phyloP scores from a whole-genome alignment of 2,329 filamentous ascomycete species.

The Aschersonia sp. region DNA sequence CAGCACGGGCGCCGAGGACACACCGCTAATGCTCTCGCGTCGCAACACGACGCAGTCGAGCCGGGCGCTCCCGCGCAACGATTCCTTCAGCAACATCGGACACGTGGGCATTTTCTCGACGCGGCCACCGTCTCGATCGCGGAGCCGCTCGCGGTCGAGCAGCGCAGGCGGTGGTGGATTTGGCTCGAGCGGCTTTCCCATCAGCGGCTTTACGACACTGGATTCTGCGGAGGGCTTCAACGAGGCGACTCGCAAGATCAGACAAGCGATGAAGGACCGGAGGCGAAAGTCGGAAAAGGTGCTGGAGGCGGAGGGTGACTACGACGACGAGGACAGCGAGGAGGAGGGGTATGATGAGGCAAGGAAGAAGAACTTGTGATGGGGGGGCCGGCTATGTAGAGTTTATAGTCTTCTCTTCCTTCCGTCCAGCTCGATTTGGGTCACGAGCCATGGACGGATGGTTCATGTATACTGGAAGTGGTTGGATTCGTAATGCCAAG shows the following conservation, averaged over 20 bases:
- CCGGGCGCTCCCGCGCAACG: slow-evolving; percentile 60
- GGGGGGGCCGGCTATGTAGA: not conserved
- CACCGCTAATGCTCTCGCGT: slow-evolving; percentile 25
- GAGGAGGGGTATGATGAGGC: slow-evolving; percentile 27
- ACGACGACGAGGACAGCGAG: slow-evolving; percentile 25
- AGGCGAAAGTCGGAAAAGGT: slow-evolving; percentile 37
- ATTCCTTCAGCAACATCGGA: slow-evolving; percentile 84
- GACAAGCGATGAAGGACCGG: slow-evolving; percentile 62
- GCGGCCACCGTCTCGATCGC: slow-evolving; percentile 66
- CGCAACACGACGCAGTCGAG: slow-evolving; percentile 40
- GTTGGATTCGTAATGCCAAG: too few species aligned
- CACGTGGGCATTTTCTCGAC: slow-evolving; percentile 84
- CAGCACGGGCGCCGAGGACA: slow-evolving; percentile 21
- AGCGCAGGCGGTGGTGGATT: slow-evolving; percentile 44
- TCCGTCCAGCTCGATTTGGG: too few species aligned
- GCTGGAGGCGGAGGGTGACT: slow-evolving; percentile 20
- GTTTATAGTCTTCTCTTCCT: too few species aligned
- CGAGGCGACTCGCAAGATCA: slow-evolving; percentile 71
- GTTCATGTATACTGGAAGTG: too few species aligned
- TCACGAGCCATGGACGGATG: too few species aligned
- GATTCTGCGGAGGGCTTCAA: slow-evolving; percentile 61
- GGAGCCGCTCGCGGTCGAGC: slow-evolving; percentile 55
- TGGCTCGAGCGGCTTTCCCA: slow-evolving; percentile 45
- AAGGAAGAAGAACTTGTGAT: slow-evolving; percentile 24
- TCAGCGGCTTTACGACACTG: slow-evolving; percentile 55